Evolutionary conservation across 306 rosid genomes (phyloP), one percentile per base, ranked within the genome.

Genomic region (Prinsepia uniflora): DNA sequence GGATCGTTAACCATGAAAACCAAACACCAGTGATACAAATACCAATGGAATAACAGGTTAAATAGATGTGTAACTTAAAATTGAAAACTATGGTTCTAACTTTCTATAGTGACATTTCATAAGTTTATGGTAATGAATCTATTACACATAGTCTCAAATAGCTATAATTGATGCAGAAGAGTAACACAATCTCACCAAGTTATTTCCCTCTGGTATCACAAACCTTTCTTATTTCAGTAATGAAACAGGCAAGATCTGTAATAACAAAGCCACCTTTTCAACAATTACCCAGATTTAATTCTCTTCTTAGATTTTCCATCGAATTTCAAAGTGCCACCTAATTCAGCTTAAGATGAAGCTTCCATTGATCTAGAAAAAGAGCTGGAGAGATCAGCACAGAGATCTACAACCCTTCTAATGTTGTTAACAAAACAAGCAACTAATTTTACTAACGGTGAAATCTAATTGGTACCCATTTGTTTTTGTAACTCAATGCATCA

Each of bases 391-490:
- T 87, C 89, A 63, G 92, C 96, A 80, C 89, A 92, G 63, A 92
- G 91, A 86, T 92, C 96, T 65, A 92, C 97, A 69, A 92, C 97
- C 81, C 97, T 85, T 83, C 87, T 85, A 82, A 91, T 91, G 62
- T 92, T 92, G 85, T 83, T 92, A 56, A 48, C 57, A 72, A 45
- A 73, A 7, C 64, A 68, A 61, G 42, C 43, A 36, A 60, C 63
- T 36, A 62, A 65, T 40, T 67, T 50, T 42, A 17, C 72, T 7
- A 12, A 65, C 20, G 39, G 14, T 34, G 41, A 63, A 75, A 66
- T 52, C 46, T 53, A 44, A 65, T 58, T 34, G n/a, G n/a, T n/a
- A n/a, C n/a, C n/a, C n/a, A n/a, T n/a, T n/a, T n/a, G n/a, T n/a
- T n/a, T 15, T 20, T 44, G 53, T n/a, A 44, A 60, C 55, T 67